These are phyloP conservation scores for Talaromyces atroroseus DNA, from an alignment of 2,329 filamentous ascomycete genomes.

Conservation along the genomic window DNA sequence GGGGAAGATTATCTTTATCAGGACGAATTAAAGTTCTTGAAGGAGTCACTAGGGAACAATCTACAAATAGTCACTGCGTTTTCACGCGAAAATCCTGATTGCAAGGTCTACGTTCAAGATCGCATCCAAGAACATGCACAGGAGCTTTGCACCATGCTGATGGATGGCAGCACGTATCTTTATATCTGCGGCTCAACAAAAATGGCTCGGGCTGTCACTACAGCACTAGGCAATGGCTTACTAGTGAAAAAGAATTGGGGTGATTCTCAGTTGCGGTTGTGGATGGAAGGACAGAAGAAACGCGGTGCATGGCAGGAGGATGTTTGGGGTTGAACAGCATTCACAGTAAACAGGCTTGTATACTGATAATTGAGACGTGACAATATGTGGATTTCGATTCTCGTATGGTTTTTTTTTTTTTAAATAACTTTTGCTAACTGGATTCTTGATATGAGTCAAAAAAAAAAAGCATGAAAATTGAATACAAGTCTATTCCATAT, in stretches of 20 bases:
- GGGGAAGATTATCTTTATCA: slow-evolving; percentile 5
- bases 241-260: neutral
- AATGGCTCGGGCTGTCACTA: slow-evolving; percentile 2
- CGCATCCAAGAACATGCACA: neutral
- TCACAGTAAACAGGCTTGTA: too few relatives aligned
- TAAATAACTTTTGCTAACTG: too few relatives aligned
- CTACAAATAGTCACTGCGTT: neutral
- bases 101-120: slow-evolving; percentile 3
- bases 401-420: too few relatives aligned
- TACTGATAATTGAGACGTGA: too few relatives aligned
- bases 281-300: neutral
- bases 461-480: too few relatives aligned
- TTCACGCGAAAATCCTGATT: neutral
- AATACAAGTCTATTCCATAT: too few relatives aligned
- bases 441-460: too few relatives aligned
- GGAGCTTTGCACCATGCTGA: neutral
- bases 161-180: neutral
- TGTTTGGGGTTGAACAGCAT: neutral
- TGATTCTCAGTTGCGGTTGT: neutral
- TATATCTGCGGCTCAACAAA: slow-evolving; percentile 4
- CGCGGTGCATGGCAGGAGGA: slow-evolving; percentile 1
- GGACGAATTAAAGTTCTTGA: neutral
- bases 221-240: neutral
- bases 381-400: too few relatives aligned
- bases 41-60: neutral